These are phyloP conservation scores for Suillus cothurnatus DNA, from an alignment of 768 basidiomycete species.

Conservation along the genomic window DNA sequence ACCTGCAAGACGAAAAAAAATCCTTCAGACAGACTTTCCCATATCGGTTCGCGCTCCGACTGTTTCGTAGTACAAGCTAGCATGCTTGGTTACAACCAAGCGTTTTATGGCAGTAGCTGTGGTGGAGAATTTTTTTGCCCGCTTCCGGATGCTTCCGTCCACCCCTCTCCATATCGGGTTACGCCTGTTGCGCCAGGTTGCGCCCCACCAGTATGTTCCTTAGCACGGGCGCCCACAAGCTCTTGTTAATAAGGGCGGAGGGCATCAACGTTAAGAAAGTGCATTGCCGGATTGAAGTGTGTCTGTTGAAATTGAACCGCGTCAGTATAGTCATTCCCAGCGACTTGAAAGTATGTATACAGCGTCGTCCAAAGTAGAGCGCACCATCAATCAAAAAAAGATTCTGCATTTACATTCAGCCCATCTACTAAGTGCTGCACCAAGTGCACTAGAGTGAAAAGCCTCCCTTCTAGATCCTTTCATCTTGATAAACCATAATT, in stretches of 20 bases:
- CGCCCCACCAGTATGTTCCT: constrained; percentile 11
- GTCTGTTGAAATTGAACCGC: neutral
- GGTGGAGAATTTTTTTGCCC: constrained; percentile 33
- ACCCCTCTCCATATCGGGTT: constrained; percentile 44
- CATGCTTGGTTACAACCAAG: constrained; percentile 1
- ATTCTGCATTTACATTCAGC: too few relatives aligned
- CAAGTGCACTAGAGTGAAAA: too few relatives aligned
- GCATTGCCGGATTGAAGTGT: neutral
- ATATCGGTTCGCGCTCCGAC: neutral
- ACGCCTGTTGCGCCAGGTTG: constrained; percentile 17
- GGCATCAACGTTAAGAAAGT: neutral
- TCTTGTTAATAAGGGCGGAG: constrained; percentile 47
- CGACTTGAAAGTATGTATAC: too few relatives aligned
- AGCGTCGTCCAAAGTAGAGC: too few relatives aligned
- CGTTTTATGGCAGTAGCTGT: neutral
- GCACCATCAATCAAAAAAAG: neutral
- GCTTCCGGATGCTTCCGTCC: constrained; percentile 56
- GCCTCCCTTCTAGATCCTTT: constrained; percentile 61
- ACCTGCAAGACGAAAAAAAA: neutral
- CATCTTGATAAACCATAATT: constrained; percentile 37
- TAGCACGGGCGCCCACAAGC: constrained; percentile 41
- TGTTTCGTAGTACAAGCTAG: neutral
- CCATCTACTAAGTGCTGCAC: too few relatives aligned
- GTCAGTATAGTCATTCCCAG: neutral
- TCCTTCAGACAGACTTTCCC: neutral